These are phyloP conservation scores for Rhizopus microsporus DNA, from an alignment of 371 early-diverging fungal genomes.

Conservation along the genomic window DNA sequence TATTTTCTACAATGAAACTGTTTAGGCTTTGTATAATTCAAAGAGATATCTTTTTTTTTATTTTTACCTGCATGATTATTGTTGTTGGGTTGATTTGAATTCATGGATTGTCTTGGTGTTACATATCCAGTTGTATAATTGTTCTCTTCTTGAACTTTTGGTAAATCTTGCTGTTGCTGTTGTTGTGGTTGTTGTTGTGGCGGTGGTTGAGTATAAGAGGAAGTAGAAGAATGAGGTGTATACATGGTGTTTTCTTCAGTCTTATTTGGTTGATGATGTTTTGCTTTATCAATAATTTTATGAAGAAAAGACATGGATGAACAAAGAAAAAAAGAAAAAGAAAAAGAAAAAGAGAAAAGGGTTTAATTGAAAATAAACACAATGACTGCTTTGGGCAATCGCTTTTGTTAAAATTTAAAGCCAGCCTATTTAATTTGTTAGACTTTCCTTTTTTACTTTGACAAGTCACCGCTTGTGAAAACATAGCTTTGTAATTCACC, in stretches of 20 bases:
- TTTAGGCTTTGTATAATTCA: neutral
- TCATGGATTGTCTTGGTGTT: slow-evolving; percentile 28
- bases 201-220: slow-evolving; percentile 1
- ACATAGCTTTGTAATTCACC: no score
- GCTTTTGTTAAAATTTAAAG: no score
- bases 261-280: slow-evolving; percentile 10
- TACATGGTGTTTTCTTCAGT: slow-evolving; percentile 1
- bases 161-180: slow-evolving; percentile 14
- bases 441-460: no score
- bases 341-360: slow-evolving; percentile 6
- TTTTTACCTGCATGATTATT: slow-evolving; percentile 19
- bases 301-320: slow-evolving; percentile 23
- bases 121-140: slow-evolving; percentile 24
- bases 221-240: slow-evolving; percentile 25
- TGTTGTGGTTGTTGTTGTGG: slow-evolving; percentile 5
- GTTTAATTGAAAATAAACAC: neutral
- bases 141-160: slow-evolving; percentile 17
- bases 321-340: slow-evolving; percentile 4
- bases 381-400: no score
- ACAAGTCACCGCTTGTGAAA: no score
- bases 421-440: no score
- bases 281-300: slow-evolving; percentile 24
- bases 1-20: no score
- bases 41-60: no score
- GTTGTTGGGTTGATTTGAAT: slow-evolving; percentile 22